Evolutionary conservation across 495 filamentous ascomycete species (phyloP).

Genomic region (Penicillium cataractarum): DNA sequence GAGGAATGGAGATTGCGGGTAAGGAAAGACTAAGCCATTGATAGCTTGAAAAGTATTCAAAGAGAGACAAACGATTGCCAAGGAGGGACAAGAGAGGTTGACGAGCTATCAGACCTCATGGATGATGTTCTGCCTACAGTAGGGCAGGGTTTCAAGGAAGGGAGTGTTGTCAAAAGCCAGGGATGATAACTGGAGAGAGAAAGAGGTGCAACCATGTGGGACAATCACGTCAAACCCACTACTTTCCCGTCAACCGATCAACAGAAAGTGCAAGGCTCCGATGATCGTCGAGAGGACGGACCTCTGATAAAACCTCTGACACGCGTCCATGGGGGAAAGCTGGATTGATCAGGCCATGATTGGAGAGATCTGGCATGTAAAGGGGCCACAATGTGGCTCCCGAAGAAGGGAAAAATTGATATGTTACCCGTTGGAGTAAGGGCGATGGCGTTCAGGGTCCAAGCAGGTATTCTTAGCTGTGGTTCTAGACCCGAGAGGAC

Average conservation of each 20-base stretch:
- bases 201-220: constrained; percentile 17
- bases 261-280: constrained; percentile 12
- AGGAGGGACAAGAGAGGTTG: constrained; percentile 12
- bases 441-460: constrained; percentile 15
- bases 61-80: constrained; percentile 11
- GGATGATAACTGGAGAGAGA: neutral
- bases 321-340: constrained; percentile 14
- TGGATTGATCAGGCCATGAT: constrained; percentile 7
- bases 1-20: neutral
- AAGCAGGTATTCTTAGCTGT: constrained; percentile 5
- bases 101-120: constrained; percentile 2
- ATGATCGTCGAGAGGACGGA: constrained; percentile 19
- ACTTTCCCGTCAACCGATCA: neutral
- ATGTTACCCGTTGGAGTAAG: constrained; percentile 10
- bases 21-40: constrained; percentile 5
- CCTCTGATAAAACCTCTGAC: constrained; percentile 14
- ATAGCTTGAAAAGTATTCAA: constrained; percentile 5
- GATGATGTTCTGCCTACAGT: neutral
- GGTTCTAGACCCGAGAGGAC: constrained; percentile 2
- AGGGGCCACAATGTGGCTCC: constrained; percentile 20
- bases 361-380: constrained; percentile 21
- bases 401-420: constrained; percentile 4
- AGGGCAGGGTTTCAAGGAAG: neutral
- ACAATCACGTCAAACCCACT: constrained; percentile 15
- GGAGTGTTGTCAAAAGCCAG: constrained; percentile 8